Base-by-base conservation (phyloP, 108 stramenopile genomes). In the Skeletonema marinoi region DNA sequence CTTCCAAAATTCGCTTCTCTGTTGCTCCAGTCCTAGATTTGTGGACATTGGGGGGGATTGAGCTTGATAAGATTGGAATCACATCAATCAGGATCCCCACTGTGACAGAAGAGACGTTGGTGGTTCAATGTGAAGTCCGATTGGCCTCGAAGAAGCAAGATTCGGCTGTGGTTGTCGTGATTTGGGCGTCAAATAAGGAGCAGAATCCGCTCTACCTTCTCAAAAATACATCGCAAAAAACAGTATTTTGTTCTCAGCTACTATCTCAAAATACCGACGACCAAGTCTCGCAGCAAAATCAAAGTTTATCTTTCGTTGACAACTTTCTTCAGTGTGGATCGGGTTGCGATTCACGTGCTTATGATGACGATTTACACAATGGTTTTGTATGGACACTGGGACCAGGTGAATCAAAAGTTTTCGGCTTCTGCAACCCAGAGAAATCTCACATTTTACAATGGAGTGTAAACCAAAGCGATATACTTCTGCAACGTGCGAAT, bases 341-440 rank as follows among this genome's bases (percentile, higher is more conserved):
- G 6, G 50, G 50, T 1, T 51, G n/a, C 5, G 50, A 51, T 51
- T 17, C 50, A 0, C 19, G 17, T 19, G 17, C 1, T 5, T n/a
- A 51, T 51, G 50, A 51, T 19, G 50, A 51, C 50, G 17, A 19
- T 17, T 7, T 17, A 3, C 19, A 6, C 7, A 51, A 51, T 51
- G 50, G 6, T 17, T 92, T 89, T 72, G 83, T 91, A 31, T 94
- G 93, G 93, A 72, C 87, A 11, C 59, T 94, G 6, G 36, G 58
- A 30, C 66, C 78, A 19, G 88, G 86, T 9, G 85, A 90, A n/a
- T 83, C 83, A 32, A 74, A 82, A 12, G 87, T 86, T n/a, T 94
- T 91, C 68, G 93, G 93, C 1, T 94, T 92, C 59, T 90, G 92
- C 61, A 86, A 94, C 67, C 93, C 93, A 6, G 90, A 92, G 51